These are phyloP conservation scores for Penicillium aurantiogriseum DNA, from an alignment of 2,329 filamentous ascomycete species.

Conservation along the genomic window DNA sequence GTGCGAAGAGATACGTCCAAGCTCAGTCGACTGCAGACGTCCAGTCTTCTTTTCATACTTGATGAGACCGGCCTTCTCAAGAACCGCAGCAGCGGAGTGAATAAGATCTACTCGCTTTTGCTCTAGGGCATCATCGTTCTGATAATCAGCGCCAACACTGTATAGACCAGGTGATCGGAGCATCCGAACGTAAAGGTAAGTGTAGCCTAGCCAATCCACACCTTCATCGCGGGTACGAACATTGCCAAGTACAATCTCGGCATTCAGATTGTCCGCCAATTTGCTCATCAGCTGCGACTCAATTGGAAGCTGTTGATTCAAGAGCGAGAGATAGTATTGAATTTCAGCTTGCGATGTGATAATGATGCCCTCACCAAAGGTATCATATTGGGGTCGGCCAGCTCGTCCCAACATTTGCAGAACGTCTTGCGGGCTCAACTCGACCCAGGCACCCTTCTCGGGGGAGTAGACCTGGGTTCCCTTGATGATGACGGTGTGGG, in stretches of 20 bases:
- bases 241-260: conserved; percentile 92
- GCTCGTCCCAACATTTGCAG: conserved; percentile 98
- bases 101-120: conserved; percentile 97
- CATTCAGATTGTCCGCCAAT: conserved; percentile 92
- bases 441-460: conserved; percentile 98
- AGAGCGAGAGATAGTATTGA: conserved; percentile 92
- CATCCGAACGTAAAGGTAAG: conserved; percentile 97
- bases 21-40: conserved; percentile 83
- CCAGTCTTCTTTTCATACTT: conserved; percentile 96
- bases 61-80: conserved; percentile 83
- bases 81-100: conserved; percentile 82
- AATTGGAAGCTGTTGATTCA: conserved; percentile 96
- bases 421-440: conserved; percentile 94
- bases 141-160: conserved; percentile 93
- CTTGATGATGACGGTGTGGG: conserved; percentile 98
- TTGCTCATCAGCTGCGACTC: conserved; percentile 94
- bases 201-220: conserved; percentile 99
- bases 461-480: conserved; percentile 97
- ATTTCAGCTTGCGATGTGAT: conserved; percentile 94
- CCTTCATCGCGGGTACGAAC: conserved; percentile 88
- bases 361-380: conserved; percentile 97
- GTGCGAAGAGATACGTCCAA: conserved; percentile 92
- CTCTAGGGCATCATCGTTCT: conserved; percentile 84
- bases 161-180: conserved; percentile 91
- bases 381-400: conserved; percentile 93